Evolutionary conservation across 345 rosid species (phyloP).

Genomic region (Capsella bursapastoris): DNA sequence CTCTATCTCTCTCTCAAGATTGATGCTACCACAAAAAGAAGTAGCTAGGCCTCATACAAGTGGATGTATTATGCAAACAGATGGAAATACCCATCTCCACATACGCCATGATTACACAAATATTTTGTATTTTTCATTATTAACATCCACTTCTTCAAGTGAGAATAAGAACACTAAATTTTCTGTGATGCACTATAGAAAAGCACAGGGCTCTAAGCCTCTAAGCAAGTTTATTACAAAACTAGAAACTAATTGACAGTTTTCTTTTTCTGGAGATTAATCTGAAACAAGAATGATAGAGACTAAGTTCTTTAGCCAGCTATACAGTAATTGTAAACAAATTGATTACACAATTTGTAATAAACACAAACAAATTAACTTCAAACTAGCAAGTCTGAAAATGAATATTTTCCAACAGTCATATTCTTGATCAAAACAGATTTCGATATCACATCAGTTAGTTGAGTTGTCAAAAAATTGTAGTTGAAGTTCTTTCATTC

Average conservation of each 20-base stretch:
- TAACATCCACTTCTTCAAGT: not conserved
- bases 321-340: not conserved
- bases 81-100: not conserved
- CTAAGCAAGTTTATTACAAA: constrained; percentile 1
- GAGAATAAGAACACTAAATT: constrained; percentile 14
- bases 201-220: not conserved
- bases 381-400: not conserved
- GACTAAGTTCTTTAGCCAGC: not conserved
- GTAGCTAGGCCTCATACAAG: not conserved
- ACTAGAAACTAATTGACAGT: not conserved
- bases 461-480: constrained; percentile 4
- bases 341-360: not conserved
- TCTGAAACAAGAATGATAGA: not conserved
- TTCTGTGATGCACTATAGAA: not conserved
- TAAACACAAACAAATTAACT: not conserved
- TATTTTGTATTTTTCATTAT: no score
- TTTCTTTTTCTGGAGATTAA: not conserved
- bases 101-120: not conserved
- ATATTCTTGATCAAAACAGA: constrained; percentile 3
- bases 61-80: not conserved
- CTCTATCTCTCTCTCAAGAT: not conserved
- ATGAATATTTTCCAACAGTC: not conserved
- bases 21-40: constrained; percentile 32
- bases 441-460: constrained; percentile 3
- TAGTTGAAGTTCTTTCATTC: not conserved